These are phyloP conservation scores for Aspergillus mulundensis DNA, from an alignment of 495 filamentous ascomycete species.

Conservation along the genomic window DNA sequence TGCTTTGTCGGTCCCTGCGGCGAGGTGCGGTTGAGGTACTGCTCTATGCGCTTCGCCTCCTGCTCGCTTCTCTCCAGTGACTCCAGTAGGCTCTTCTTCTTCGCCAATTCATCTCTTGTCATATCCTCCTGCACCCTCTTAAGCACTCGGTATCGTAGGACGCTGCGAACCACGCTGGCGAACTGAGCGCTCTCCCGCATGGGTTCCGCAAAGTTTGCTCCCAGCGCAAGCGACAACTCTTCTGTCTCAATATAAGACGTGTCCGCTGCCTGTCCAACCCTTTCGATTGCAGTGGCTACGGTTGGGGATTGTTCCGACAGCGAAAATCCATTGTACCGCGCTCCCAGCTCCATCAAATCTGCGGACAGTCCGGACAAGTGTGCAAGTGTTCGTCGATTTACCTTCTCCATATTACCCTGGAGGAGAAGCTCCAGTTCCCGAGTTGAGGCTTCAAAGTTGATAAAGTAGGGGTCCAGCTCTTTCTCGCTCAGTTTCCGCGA, in stretches of 20 bases:
- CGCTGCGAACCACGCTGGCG: conserved; percentile 84
- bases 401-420: conserved; percentile 90
- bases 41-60: conserved; percentile 87
- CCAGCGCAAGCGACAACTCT: conserved; percentile 76
- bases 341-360: conserved; percentile 88
- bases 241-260: conserved; percentile 94
- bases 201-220: conserved; percentile 89
- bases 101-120: conserved; percentile 83
- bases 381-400: conserved; percentile 82
- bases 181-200: conserved; percentile 98
- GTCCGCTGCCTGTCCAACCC: conserved; percentile 90
- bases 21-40: conserved; percentile 73
- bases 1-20: conserved; percentile 44
- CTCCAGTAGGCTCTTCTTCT: conserved; percentile 74
- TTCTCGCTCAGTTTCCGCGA: conserved; percentile 73
- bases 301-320: conserved; percentile 83
- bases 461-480: conserved; percentile 93
- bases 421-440: conserved; percentile 82
- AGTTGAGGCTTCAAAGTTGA: conserved; percentile 81
- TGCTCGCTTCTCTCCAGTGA: conserved; percentile 83
- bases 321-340: conserved; percentile 94
- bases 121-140: conserved; percentile 97
- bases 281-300: conserved; percentile 90
- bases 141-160: conserved; percentile 80
- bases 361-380: conserved; percentile 78